Evolutionary conservation across 2,329 filamentous ascomycete species (phyloP), one percentile per base, ranked within the genome.

Genomic region (Botrytis cinerea): DNA sequence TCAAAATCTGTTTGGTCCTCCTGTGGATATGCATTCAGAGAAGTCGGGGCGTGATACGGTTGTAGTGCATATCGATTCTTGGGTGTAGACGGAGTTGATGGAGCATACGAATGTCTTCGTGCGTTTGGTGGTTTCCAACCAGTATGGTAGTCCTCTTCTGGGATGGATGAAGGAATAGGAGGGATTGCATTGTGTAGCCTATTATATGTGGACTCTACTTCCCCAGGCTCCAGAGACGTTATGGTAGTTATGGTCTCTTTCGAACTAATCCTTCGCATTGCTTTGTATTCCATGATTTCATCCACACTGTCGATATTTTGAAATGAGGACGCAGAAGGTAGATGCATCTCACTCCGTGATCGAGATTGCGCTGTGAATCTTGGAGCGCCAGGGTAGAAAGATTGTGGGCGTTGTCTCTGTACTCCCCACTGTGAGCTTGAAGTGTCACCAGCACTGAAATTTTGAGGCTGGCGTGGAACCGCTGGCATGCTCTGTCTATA

Each of bases 231-330:
- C 48, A 80, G 77, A 4, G 77, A 78, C 28, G 78, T 78, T 8
- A 79, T 79, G 4, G 78, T 80, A 0, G 74, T 75, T 25, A 80
- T 70, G 16, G 79, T 81, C 60, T 81, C 80, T 54, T 79, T 80
- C 74, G 12, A 75, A 71, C 54, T 69, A 62, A 68, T 71, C 51
- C 70, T 75, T 64, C 75, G 73, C 45, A 78, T 32, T 12, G 72
- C 57, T 5, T 77, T 79, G 48, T 80, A 79, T 18, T 78, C 75
- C 43, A 79, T 76, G 16, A 54, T 63, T 28, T 73, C 67, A 63
- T 76, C 73, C 0, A 78, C 76, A 12, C 77, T 72, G 28, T 78
- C 70, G 43, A 75, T 75, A 1, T 79, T 73, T n/a, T 76, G 72
- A 38, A 70, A 71, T 32, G 75, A 73, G 10, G 70, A 73, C 70